Evolutionary conservation across 1,139 yeast genomes (phyloP).

Genomic region (Pneumocystis oryctolagi): DNA sequence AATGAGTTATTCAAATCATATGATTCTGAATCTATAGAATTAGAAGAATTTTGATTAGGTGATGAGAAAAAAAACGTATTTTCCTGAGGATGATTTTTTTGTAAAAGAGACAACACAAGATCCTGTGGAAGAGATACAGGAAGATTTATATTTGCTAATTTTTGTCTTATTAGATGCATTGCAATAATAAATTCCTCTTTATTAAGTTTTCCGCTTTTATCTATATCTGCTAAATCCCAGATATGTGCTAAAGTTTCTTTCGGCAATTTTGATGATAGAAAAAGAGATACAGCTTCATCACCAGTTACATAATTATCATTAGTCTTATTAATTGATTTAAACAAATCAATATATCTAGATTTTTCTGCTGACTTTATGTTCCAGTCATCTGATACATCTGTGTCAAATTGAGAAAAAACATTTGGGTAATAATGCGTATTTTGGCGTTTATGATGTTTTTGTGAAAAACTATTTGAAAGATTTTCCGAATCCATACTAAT

Average conservation of each 20-base stretch:
- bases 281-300: constrained; percentile 67
- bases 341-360: constrained; percentile 64
- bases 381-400: constrained; percentile 32
- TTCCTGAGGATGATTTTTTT: constrained; percentile 7
- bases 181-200: constrained; percentile 82
- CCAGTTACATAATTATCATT: constrained; percentile 12
- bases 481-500: constrained; percentile 10
- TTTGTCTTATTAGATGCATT: constrained; percentile 78
- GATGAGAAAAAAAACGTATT: constrained; percentile 12
- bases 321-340: constrained; percentile 34
- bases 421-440: constrained; percentile 16
- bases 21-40: constrained; percentile 17
- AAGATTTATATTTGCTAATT: constrained; percentile 56
- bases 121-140: constrained; percentile 39
- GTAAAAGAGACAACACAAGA: constrained; percentile 17
- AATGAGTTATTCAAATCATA: constrained; percentile 27
- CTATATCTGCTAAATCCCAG: constrained; percentile 90
- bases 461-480: constrained; percentile 9
- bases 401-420: constrained; percentile 11
- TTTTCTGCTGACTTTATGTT: constrained; percentile 50
- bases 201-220: constrained; percentile 70
- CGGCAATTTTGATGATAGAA: constrained; percentile 71
- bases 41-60: constrained; percentile 7
- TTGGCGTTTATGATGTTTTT: not conserved
- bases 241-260: constrained; percentile 77